phyloP scores from a whole-genome alignment of 148 eudicot species.

The Mesembryanthemum crystallinum region DNA sequence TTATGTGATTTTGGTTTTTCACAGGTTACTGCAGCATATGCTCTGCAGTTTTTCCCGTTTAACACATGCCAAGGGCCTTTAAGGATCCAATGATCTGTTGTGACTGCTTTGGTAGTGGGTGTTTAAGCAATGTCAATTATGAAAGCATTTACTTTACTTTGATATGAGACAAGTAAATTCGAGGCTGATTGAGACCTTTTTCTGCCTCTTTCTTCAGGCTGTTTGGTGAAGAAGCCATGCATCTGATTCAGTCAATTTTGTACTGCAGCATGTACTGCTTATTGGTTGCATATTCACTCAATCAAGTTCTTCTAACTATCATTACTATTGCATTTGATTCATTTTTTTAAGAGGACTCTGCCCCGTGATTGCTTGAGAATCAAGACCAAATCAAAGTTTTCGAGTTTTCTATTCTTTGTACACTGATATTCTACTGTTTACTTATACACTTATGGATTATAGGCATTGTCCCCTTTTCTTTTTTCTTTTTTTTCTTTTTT shows the following conservation, averaged over 20 bases:
- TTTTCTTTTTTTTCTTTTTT: no score
- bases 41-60: not conserved
- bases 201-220: not conserved
- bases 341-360: not conserved
- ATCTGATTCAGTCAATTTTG: slow-evolving; percentile 7
- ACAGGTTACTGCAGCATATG: not conserved
- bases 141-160: not conserved
- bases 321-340: not conserved
- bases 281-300: not conserved
- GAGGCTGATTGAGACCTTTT: not conserved
- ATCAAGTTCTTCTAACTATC: not conserved
- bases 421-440: not conserved
- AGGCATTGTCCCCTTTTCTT: no score
- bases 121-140: not conserved
- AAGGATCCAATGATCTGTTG: no score
- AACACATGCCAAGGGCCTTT: no score
- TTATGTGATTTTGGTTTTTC: not conserved
- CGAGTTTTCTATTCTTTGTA: not conserved
- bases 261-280: slow-evolving; percentile 1
- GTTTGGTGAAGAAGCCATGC: not conserved
- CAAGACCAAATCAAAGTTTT: slow-evolving; percentile 29
- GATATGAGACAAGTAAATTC: not conserved
- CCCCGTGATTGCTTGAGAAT: slow-evolving; percentile 28
- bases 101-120: no score
- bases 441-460: not conserved